Evolutionary conservation across 352 stramenopile genomes (phyloP).

Genomic region (Phytophthora sp.): DNA sequence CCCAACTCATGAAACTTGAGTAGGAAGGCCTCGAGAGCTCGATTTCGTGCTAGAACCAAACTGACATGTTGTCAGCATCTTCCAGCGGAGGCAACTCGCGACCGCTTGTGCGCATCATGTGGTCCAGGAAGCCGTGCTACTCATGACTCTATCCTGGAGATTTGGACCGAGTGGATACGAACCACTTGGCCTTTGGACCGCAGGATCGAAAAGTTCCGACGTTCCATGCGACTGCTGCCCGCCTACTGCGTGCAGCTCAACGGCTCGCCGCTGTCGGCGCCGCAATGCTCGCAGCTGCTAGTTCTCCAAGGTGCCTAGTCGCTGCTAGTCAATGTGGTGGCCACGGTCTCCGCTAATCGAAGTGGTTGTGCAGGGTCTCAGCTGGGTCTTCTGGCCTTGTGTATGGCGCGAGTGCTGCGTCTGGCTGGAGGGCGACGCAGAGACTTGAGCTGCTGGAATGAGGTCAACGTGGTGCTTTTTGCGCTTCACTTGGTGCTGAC

Average conservation of each 20-base stretch:
- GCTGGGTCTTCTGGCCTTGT: conserved; percentile 40
- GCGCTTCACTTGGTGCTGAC: conserved; percentile 40
- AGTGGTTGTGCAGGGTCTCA: conserved; percentile 43
- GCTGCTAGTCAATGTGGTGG: not conserved
- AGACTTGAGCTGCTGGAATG: not conserved
- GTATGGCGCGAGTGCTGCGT: conserved; percentile 46
- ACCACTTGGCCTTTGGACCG: too few relatives aligned
- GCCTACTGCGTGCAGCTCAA: conserved; percentile 37
- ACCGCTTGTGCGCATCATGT: too few relatives aligned
- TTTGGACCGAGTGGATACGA: too few relatives aligned
- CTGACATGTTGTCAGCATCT: too few relatives aligned
- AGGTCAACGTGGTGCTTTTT: conserved; percentile 20
- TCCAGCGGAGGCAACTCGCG: too few relatives aligned
- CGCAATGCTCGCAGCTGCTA: conserved; percentile 37
- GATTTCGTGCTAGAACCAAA: too few relatives aligned
- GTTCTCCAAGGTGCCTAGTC: conserved; percentile 27
- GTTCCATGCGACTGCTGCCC: conserved; percentile 20
- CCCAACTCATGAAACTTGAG: too few relatives aligned
- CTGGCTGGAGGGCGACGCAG: conserved; percentile 13
- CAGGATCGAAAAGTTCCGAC: too few relatives aligned
- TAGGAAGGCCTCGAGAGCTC: too few relatives aligned
- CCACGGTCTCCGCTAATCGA: not conserved
- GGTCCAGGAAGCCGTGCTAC: too few relatives aligned
- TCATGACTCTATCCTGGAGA: too few relatives aligned
- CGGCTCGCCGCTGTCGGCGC: conserved; percentile 13